Evolutionary conservation across 2,329 filamentous ascomycete species (phyloP), one percentile per base, ranked within the genome.

Genomic region (Aspergillus persii): DNA sequence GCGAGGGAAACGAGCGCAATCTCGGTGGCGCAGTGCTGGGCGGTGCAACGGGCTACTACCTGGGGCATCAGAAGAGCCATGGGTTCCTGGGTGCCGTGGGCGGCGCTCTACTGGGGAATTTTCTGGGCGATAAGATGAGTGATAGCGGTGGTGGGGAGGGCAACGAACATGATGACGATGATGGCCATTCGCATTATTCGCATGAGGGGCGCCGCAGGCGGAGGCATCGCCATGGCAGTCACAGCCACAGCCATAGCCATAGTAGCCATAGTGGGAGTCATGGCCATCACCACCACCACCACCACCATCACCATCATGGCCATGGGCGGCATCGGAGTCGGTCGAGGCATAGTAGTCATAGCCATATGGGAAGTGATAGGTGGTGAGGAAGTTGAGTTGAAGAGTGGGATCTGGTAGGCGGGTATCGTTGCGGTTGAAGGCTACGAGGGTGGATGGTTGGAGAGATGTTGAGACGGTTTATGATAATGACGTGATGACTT

Each of bases 61-160:
- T 83, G 5, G 85, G 85, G 18, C 84, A 85, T 69, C 77, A 83
- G 64, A 81, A 78, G 26, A 76, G 82, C n/a, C 83, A 85, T 64
- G 83, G 83, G 3, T 72, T 87, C 31, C 70, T 88, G 8, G 85
- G 85, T 9, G 81, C 84, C 0, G 69, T 87, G 30, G 82, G 83
- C 3, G 85, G 85, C 57, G 84, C 84, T 0, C 77, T 87, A 50
- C 57, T 82, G 2, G 85, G 85, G 1, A 80, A 77, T 68, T 82
- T 85, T 61, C 66, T 83, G 0, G 82, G 85, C 64, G 80, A 86
- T 63, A 81, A 82, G 65, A 63, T 76, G 64, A 85, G 85, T 74
- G 71, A 78, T 44, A 71, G 36, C 4, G 50, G 26, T 8, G 50
- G 76, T 63, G 77, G 77, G 64, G 67, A 69, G 33, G 53, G 58